Evolutionary conservation across 257 asterid species (phyloP).

Genomic region (Coffea eugenioides): DNA sequence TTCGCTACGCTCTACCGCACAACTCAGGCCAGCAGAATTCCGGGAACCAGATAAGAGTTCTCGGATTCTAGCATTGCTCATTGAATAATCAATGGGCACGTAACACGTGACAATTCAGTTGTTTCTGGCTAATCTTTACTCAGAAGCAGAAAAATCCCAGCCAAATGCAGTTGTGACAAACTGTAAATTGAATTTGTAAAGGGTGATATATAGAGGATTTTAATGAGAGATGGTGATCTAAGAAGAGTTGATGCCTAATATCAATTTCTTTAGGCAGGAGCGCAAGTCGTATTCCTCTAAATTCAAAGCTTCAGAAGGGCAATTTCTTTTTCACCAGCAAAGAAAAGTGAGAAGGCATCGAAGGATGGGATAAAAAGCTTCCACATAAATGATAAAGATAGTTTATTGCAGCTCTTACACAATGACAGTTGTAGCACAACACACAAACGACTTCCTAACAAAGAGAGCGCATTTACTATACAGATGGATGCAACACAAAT

Average conservation of each 20-base stretch:
- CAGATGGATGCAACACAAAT: slow-evolving; percentile 3
- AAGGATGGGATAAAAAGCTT: neutral
- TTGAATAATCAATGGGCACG: neutral
- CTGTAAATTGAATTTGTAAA: too few relatives aligned
- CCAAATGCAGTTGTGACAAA: neutral
- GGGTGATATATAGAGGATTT: too few relatives aligned
- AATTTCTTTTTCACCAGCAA: neutral
- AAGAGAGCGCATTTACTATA: neutral
- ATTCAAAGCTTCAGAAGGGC: neutral
- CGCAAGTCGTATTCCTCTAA: too few relatives aligned
- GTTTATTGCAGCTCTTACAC: slow-evolving; percentile 13
- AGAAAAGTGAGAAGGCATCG: neutral
- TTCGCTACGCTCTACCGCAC: neutral
- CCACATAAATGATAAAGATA: neutral
- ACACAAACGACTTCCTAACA: slow-evolving; percentile 6
- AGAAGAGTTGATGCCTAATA: too few relatives aligned
- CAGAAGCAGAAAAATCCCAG: neutral
- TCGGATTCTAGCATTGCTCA: too few relatives aligned
- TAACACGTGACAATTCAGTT: neutral
- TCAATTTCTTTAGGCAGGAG: too few relatives aligned
- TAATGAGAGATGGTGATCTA: too few relatives aligned
- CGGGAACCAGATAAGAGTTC: neutral
- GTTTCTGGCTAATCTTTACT: neutral
- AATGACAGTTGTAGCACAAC: neutral
- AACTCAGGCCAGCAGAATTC: neutral